phyloP scores from a whole-genome alignment of 1,284 basidiomycete genomes.

The Athelia sp. region DNA sequence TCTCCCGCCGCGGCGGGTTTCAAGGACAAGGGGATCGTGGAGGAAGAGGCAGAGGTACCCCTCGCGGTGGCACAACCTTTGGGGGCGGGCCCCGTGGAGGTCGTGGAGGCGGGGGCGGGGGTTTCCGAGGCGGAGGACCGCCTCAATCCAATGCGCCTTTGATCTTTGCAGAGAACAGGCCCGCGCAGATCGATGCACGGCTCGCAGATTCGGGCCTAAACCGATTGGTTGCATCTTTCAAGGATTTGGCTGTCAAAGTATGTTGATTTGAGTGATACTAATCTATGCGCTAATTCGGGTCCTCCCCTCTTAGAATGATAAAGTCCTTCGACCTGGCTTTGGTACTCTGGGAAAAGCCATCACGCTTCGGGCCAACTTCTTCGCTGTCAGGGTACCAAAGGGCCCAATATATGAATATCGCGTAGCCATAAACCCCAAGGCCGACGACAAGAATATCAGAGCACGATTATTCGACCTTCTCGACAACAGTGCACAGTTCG shows the following conservation, averaged over 20 bases:
- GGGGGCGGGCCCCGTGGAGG: slow-evolving; percentile 15
- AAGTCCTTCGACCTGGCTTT: slow-evolving; percentile 60
- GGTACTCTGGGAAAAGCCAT: slow-evolving; percentile 52
- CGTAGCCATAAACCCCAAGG: slow-evolving; percentile 49
- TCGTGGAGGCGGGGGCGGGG: slow-evolving; percentile 13
- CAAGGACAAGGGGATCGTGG: too few relatives aligned
- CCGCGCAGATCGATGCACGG: slow-evolving; percentile 37
- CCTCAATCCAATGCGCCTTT: slow-evolving; percentile 15
- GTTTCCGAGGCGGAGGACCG: slow-evolving; percentile 13
- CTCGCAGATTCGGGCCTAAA: slow-evolving; percentile 33
- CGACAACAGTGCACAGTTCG: slow-evolving; percentile 39
- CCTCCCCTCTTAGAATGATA: slow-evolving; percentile 18
- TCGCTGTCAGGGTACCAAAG: slow-evolving; percentile 47
- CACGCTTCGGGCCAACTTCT: slow-evolving; percentile 64
- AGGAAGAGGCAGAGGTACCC: too few relatives aligned
- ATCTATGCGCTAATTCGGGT: too few relatives aligned
- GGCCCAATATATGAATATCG: slow-evolving; percentile 55
- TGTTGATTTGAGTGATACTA: neutral
- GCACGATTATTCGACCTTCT: slow-evolving; percentile 54
- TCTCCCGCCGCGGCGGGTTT: too few relatives aligned
- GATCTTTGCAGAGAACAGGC: slow-evolving; percentile 38
- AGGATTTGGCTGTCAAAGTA: slow-evolving; percentile 19
- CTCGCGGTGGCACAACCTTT: too few relatives aligned
- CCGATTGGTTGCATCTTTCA: slow-evolving; percentile 46
- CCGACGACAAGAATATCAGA: slow-evolving; percentile 40